Conservation (phyloP, 2,329 filamentous ascomycete genomes). For the Aureobasidium mangrovei region DNA sequence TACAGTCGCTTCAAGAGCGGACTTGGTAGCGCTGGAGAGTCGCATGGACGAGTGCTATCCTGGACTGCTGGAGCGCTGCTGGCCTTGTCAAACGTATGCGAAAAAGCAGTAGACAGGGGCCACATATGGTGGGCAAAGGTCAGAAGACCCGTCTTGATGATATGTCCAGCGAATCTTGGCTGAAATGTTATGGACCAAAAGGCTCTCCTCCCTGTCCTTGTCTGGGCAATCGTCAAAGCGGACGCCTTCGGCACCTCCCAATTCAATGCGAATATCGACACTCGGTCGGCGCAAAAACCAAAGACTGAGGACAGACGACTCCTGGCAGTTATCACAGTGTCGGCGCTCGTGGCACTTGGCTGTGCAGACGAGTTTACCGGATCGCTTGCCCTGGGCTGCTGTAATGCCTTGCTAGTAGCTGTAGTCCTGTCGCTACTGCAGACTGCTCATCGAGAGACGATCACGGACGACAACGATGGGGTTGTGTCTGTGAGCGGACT, state of each 20-base stretch:
- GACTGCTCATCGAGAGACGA: conserved; percentile 20
- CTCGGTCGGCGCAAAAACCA: conserved; percentile 20
- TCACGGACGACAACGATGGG: conserved; percentile 21
- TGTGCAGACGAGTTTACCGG: conserved; percentile 27
- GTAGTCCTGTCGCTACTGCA: conserved; percentile 35
- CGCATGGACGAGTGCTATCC: conserved; percentile 23
- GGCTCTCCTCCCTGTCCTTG: conserved; percentile 22
- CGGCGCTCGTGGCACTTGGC: conserved; percentile 30
- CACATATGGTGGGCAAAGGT: conserved; percentile 41
- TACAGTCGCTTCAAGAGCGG: conserved; percentile 23
- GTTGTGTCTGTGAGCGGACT: conserved; percentile 30
- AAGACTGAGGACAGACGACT: conserved; percentile 23
- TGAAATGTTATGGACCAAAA: conserved; percentile 19
- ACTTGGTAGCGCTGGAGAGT: conserved; percentile 10
- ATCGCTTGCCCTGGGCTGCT: conserved; percentile 33
- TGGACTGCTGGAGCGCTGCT: conserved; percentile 37
- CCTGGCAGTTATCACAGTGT: conserved; percentile 28
- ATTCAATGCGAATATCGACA: conserved; percentile 21
- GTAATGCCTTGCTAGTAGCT: conserved; percentile 33
- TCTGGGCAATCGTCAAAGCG: conserved; percentile 18
- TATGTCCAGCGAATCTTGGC: conserved; percentile 17
- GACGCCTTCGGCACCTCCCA: conserved; percentile 17
- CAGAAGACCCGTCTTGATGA: conserved; percentile 7
- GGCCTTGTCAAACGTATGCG: conserved; percentile 35
- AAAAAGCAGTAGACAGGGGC: conserved; percentile 35